Evolutionary conservation across 306 rosid genomes (phyloP).

Genomic region (Coriaria nepalensis): DNA sequence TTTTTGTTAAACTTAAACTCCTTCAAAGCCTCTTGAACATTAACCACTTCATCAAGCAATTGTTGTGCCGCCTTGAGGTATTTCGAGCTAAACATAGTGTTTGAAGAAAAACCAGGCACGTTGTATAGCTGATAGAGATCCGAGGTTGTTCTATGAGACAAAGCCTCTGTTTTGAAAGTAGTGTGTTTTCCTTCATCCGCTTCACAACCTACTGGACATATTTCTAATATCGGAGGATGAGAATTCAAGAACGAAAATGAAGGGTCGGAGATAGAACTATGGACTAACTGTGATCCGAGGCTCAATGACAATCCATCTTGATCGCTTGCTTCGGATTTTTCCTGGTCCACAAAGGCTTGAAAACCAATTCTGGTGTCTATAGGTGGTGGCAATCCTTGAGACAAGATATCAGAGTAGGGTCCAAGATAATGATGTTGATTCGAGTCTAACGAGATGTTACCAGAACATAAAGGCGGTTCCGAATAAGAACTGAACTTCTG

Average conservation of each 20-base stretch:
- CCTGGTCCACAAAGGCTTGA: no score
- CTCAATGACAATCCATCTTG: slow-evolving; percentile 44
- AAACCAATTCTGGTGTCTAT: no score
- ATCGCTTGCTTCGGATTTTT: no score
- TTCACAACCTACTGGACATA: slow-evolving; percentile 15
- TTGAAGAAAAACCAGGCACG: slow-evolving; percentile 17
- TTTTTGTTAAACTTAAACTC: slow-evolving; percentile 40
- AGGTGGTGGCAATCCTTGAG: neutral
- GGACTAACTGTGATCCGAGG: slow-evolving; percentile 49
- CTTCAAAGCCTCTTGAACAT: slow-evolving; percentile 56
- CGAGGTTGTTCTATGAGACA: neutral
- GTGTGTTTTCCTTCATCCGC: slow-evolving; percentile 25
- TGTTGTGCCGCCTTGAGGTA: slow-evolving; percentile 67
- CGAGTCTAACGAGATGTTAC: slow-evolving; percentile 40
- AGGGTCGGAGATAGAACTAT: slow-evolving; percentile 27
- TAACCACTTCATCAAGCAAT: slow-evolving; percentile 76
- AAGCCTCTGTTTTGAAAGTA: slow-evolving; percentile 31
- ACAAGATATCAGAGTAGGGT: slow-evolving; percentile 42
- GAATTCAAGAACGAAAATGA: slow-evolving; percentile 33
- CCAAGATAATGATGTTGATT: slow-evolving; percentile 49
- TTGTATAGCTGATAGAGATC: slow-evolving; percentile 14
- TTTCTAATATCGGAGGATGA: slow-evolving; percentile 23
- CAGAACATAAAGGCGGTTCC: slow-evolving; percentile 19
- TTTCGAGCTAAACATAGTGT: slow-evolving; percentile 25
- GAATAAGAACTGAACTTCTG: slow-evolving; percentile 28